phyloP scores from a whole-genome alignment of 352 stramenopile species.

The Bremia lactucae region DNA sequence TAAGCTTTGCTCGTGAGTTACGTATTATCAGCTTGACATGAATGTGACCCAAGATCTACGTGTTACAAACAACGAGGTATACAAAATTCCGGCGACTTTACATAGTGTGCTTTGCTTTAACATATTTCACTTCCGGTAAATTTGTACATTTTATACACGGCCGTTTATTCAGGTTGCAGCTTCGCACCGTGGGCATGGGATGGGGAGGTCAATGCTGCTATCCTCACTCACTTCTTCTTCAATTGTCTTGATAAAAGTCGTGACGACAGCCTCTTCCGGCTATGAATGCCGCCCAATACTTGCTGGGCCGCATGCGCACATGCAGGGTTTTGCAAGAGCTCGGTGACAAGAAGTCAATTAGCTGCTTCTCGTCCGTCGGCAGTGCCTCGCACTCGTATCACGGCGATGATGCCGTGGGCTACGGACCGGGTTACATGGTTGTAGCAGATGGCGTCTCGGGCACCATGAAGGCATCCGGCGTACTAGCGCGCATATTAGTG shows the following conservation, averaged over 20 bases:
- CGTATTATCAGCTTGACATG: too few relatives aligned
- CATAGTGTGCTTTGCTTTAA: too few relatives aligned
- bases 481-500: conserved; percentile 69
- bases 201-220: conserved; percentile 9
- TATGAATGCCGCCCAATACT: conserved; percentile 58
- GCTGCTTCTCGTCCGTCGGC: conserved; percentile 67
- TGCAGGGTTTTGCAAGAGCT: conserved; percentile 47
- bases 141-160: conserved; percentile 6
- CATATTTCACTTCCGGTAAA: too few relatives aligned
- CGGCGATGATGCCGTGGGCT: conserved; percentile 80
- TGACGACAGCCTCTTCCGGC: neutral
- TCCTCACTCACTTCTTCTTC: conserved; percentile 11
- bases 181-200: conserved; percentile 22
- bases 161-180: conserved; percentile 16
- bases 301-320: conserved; percentile 64
- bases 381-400: conserved; percentile 74
- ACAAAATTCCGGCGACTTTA: too few relatives aligned
- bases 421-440: conserved; percentile 77
- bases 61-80: too few relatives aligned
- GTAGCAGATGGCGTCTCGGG: conserved; percentile 78
- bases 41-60: too few relatives aligned
- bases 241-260: neutral
- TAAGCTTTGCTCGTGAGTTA: too few relatives aligned
- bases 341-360: conserved; percentile 15
- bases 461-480: conserved; percentile 75